Base-by-base conservation (phyloP, 2,329 filamentous ascomycete genomes). In the Colletotrichum sp. region DNA sequence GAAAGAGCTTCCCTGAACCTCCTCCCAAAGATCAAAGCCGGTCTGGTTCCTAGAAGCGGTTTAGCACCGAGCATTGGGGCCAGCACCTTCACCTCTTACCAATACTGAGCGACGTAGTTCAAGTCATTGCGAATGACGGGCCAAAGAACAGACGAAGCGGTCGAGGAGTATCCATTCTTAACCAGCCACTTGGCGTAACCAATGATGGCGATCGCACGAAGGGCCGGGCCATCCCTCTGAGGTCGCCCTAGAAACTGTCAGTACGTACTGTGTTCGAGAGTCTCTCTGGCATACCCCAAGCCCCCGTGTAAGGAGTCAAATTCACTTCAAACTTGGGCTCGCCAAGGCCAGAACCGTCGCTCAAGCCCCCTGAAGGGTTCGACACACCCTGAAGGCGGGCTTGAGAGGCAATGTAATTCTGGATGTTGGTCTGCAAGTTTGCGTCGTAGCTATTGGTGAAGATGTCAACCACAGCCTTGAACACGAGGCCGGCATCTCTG, bases 1-100 rank as follows among this genome's bases (percentile, higher is more conserved):
- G 86, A 96, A 97, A 1, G 93, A 95, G 27, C 90, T 92, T 54
- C 94, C 93, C 29, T 87, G 85, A 16, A 96, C 90, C 81, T 97
- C 95, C 81, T 97, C 95, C 95, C 95, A 97, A 5, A 97, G 87
- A 81, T 97, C 95, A 78, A 91, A 97, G 8, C 89, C 89, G 0
- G 88, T 90, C 76, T 86, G 82, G 79, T 90, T 90, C 88, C 85
- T 87, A 8, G 2, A 27, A 24, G 27, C 13, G 18, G 29, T 65
- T 77, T 29, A 76, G 70, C 7, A 33, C 15, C 9, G 31, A 8
- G 29, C n/a, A 13, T 55, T 34, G 13, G 11, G 21, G 27, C 15
- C 8, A 33, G 13, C 7, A 16, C 15, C n/a, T 31, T n/a, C 13
- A 59, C 27, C 4, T 3, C 82, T 74, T 67, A 86, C 91, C 93